Percentiles rank a stretch among this genome's conserved stretches.
phyloP scores from a whole-genome alignment of 805 yeast genomes.

The Candida incommunis region DNA sequence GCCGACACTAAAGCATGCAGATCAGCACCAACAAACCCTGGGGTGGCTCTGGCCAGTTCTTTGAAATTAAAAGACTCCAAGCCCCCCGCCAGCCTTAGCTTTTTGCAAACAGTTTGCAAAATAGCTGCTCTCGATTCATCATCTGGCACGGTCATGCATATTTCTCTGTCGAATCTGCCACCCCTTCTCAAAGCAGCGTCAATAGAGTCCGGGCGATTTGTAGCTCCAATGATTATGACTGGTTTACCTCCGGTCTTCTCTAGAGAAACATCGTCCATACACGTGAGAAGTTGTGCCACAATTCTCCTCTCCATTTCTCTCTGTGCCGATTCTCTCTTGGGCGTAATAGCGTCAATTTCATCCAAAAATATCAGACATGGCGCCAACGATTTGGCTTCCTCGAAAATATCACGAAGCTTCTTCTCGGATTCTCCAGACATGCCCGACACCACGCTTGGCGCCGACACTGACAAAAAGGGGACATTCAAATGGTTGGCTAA shows the following conservation, averaged over 20 bases:
- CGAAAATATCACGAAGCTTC: conserved; percentile 81
- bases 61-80: conserved; percentile 43
- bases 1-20: conserved; percentile 86
- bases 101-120: conserved; percentile 54
- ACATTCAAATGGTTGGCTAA: conserved; percentile 90
- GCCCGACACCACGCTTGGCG: conserved; percentile 94
- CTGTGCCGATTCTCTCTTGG: conserved; percentile 95
- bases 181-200: conserved; percentile 94
- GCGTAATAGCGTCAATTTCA: conserved; percentile 96
- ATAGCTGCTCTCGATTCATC: conserved; percentile 70
- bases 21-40: conserved; percentile 98
- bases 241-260: conserved; percentile 89
- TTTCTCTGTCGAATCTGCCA: conserved; percentile 92
- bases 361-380: conserved; percentile 91
- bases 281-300: conserved; percentile 86
- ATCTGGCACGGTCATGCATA: conserved; percentile 87
- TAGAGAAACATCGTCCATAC: conserved; percentile 83
- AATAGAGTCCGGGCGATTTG: conserved; percentile 89
- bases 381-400: conserved; percentile 79
- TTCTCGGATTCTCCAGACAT: conserved; percentile 99
- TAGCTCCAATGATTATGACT: conserved; percentile 89
- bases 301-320: conserved; percentile 96
- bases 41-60: conserved; percentile 78
- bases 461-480: conserved; percentile 81
- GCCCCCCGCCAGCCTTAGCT: conserved; percentile 47